phyloP scores from a whole-genome alignment of 495 filamentous ascomycete genomes.

The Trichoderma reesei region DNA sequence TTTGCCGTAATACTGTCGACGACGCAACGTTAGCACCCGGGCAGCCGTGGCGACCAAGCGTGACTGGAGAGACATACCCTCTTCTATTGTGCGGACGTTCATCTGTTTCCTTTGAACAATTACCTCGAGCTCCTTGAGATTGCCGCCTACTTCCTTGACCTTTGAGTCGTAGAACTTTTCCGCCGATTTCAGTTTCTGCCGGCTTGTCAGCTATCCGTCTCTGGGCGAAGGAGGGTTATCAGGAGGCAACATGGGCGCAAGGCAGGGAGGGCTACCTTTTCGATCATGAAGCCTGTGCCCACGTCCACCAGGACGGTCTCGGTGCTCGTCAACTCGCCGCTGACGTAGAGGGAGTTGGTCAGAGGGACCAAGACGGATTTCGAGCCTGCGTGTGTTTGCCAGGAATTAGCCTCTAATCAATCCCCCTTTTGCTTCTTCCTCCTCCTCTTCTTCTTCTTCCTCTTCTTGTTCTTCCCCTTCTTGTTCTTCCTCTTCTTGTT shows the following conservation, averaged over 20 bases:
- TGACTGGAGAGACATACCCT: slow-evolving; percentile 43
- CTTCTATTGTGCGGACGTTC: slow-evolving; percentile 79
- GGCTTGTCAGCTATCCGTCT: slow-evolving; percentile 11
- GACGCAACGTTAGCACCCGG: not conserved
- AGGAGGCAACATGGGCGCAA: not conserved
- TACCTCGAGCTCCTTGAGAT: slow-evolving; percentile 67
- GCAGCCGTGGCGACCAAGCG: too few species aligned
- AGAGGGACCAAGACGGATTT: slow-evolving; percentile 79
- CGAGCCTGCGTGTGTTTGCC: slow-evolving; percentile 19
- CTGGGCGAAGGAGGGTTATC: not conserved
- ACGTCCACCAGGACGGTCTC: slow-evolving; percentile 87
- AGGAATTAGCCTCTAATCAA: not conserved
- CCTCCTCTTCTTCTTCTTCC: not conserved
- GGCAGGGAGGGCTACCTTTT: slow-evolving; percentile 53
- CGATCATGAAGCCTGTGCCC: slow-evolving; percentile 92
- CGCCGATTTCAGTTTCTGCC: slow-evolving; percentile 59
- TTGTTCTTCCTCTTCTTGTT: too few species aligned
- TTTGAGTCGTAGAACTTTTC: slow-evolving; percentile 78
- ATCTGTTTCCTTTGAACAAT: slow-evolving; percentile 77
- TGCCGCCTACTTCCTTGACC: slow-evolving; percentile 17
- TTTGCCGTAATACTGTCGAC: slow-evolving; percentile 40
- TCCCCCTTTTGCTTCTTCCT: not conserved
- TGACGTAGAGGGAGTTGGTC: slow-evolving; percentile 88
- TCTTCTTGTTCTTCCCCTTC: not conserved
- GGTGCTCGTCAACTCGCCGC: slow-evolving; percentile 65